Evolutionary conservation across 768 basidiomycete genomes (phyloP).

Genomic region (Mycena latifolia): DNA sequence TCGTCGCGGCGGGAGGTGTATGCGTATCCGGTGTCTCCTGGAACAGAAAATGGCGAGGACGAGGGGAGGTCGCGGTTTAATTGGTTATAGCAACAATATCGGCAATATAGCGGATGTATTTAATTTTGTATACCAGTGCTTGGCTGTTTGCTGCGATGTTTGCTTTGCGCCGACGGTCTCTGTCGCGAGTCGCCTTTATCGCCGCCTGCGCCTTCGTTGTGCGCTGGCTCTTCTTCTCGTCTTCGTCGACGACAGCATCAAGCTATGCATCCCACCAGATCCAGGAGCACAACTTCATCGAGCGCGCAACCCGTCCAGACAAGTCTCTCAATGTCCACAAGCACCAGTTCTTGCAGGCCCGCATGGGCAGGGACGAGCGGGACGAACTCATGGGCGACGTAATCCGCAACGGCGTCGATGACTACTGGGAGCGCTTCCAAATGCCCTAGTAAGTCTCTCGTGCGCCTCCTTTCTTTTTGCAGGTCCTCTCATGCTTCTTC

Average conservation of each 20-base stretch:
- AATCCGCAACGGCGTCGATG: conserved; percentile 80
- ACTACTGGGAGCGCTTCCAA: conserved; percentile 96
- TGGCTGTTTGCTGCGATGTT: conserved; percentile 34
- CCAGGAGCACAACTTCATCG: conserved; percentile 64
- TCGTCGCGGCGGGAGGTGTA: conserved; percentile 20
- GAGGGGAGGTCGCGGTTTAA: conserved; percentile 12
- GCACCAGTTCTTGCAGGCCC: conserved; percentile 88
- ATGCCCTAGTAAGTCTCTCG: conserved; percentile 80
- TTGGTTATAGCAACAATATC: no score
- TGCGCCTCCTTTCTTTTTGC: conserved; percentile 5
- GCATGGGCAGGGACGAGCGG: conserved; percentile 89
- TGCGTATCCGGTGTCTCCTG: conserved; percentile 23
- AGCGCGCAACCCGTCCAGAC: conserved; percentile 71
- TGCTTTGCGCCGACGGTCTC: conserved; percentile 61
- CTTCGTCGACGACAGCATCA: conserved; percentile 40
- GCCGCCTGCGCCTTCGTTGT: conserved; percentile 49
- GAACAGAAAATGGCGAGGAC: conserved; percentile 9
- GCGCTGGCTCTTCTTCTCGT: conserved; percentile 52
- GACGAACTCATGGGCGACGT: conserved; percentile 84
- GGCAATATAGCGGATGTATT: conserved; percentile 20
- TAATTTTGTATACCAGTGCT: conserved; percentile 14
- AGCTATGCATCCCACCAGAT: conserved; percentile 53
- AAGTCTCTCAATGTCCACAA: conserved; percentile 90
- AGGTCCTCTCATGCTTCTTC: conserved; percentile 8
- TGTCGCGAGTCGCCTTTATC: conserved; percentile 58